phyloP scores from a whole-genome alignment of 2,329 filamentous ascomycete genomes.

The Exophiala oligosperma region DNA sequence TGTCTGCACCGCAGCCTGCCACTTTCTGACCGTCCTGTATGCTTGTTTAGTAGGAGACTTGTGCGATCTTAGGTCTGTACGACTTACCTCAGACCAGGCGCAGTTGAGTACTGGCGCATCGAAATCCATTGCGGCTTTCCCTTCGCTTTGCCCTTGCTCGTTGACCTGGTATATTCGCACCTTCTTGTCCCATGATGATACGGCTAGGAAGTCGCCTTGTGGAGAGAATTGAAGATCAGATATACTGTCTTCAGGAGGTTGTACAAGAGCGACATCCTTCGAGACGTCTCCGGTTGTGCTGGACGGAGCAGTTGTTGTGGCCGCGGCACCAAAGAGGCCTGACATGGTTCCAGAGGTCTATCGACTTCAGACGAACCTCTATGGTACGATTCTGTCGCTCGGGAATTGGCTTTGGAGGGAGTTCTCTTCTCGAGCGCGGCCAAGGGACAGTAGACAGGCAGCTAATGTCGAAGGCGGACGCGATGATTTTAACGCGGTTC shows the following conservation, averaged over 20 bases:
- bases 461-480: background rate
- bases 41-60: conserved; percentile 13
- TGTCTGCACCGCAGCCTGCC: conserved; percentile 85
- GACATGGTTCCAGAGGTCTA: conserved; percentile 55
- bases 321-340: conserved; percentile 55
- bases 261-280: conserved; percentile 76
- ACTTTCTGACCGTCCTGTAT: conserved; percentile 84
- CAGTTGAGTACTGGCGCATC: conserved; percentile 80
- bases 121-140: conserved; percentile 83
- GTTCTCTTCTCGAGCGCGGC: background rate
- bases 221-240: conserved; percentile 84
- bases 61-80: background rate
- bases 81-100: conserved; percentile 81
- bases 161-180: conserved; percentile 95
- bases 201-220: conserved; percentile 76
- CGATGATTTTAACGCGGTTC: conserved; percentile 2
- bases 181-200: conserved; percentile 96
- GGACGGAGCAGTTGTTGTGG: conserved; percentile 54
- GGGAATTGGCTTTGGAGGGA: background rate
- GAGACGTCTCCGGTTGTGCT: conserved; percentile 88
- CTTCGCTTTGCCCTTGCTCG: conserved; percentile 72
- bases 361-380: background rate
- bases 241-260: conserved; percentile 84
- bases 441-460: background rate
- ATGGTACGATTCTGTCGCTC: background rate